phyloP scores from a whole-genome alignment of 2,329 filamentous ascomycete genomes.

The Clarireedia paspali region DNA sequence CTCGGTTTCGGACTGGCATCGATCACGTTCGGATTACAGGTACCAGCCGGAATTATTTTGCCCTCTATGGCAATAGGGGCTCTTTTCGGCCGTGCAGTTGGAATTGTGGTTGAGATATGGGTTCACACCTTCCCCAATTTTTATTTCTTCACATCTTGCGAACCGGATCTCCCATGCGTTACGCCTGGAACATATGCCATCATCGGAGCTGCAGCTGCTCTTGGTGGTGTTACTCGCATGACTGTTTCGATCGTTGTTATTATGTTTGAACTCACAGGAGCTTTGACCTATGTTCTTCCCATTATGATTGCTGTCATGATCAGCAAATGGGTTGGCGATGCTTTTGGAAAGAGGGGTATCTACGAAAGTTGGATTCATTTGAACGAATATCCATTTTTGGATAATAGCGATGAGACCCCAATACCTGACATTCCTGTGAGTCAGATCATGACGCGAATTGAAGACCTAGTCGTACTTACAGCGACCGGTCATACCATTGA shows the following conservation, averaged over 20 bases:
- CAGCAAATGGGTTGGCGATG: conserved; percentile 96
- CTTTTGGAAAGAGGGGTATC: conserved; percentile 85
- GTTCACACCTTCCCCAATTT: conserved; percentile 44
- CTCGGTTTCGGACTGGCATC: conserved; percentile 80
- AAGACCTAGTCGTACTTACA: conserved; percentile 82
- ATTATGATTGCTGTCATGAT: conserved; percentile 99
- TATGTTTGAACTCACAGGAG: conserved; percentile 97
- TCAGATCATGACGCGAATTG: conserved; percentile 85
- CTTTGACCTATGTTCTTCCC: conserved; percentile 89
- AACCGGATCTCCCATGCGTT: conserved; percentile 71
- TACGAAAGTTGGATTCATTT: conserved; percentile 98
- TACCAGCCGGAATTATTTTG: conserved; percentile 91
- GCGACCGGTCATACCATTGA: conserved; percentile 83
- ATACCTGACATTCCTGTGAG: conserved; percentile 80
- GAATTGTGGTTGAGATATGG: conserved; percentile 83
- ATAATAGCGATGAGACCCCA: conserved; percentile 72
- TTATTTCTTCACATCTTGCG: conserved; percentile 6
- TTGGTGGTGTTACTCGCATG: conserved; percentile 90
- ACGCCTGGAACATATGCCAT: conserved; percentile 96
- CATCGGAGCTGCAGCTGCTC: conserved; percentile 87
- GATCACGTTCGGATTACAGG: conserved; percentile 87
- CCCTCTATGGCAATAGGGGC: conserved; percentile 96
- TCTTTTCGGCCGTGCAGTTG: conserved; percentile 79
- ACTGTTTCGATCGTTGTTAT: conserved; percentile 98
- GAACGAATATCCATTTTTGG: conserved; percentile 90